Conservation (phyloP, 2,329 filamentous ascomycete genomes). For the Aspergillus tubingensis region DNA sequence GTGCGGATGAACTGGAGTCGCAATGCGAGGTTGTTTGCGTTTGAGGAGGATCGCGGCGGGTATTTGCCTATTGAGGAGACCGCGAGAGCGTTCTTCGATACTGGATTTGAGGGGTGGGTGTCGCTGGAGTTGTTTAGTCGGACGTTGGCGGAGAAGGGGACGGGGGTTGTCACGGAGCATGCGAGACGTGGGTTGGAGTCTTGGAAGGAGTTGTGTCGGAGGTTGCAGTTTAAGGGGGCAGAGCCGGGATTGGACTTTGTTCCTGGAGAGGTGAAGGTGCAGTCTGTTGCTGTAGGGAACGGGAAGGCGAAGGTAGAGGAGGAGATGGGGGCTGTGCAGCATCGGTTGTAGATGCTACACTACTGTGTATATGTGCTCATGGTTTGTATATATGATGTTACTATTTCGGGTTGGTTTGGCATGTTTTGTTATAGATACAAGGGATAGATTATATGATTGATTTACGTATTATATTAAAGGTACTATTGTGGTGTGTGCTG, state of each 20-base stretch:
- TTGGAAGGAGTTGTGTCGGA: conserved; percentile 52
- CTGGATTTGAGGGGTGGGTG: conserved; percentile 67
- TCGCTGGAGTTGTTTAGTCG: conserved; percentile 71
- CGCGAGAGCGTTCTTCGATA: conserved; percentile 61
- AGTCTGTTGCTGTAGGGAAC: neutral
- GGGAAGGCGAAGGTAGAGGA: neutral
- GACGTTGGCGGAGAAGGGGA: conserved; percentile 56
- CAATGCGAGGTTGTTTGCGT: conserved; percentile 71
- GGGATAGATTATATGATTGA: too few relatives aligned
- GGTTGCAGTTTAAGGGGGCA: conserved; percentile 12
- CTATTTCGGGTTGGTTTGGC: too few relatives aligned
- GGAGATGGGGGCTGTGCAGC: neutral
- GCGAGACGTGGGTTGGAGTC: conserved; percentile 53
- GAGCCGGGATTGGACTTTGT: neutral
- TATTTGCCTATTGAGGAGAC: conserved; percentile 69
- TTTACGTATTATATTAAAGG: too few relatives aligned
- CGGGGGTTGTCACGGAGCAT: conserved; percentile 57
- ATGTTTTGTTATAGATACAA: too few relatives aligned
- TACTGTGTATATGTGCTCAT: too few relatives aligned
- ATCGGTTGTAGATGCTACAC: too few relatives aligned
- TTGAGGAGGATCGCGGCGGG: conserved; percentile 61
- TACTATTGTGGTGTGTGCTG: too few relatives aligned
- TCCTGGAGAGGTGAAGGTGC: neutral
- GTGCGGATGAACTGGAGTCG: conserved; percentile 76
- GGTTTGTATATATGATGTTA: too few relatives aligned